Evolutionary conservation across 2,329 filamentous ascomycete species (phyloP).

Genomic region (Aspergillus vadensis): DNA sequence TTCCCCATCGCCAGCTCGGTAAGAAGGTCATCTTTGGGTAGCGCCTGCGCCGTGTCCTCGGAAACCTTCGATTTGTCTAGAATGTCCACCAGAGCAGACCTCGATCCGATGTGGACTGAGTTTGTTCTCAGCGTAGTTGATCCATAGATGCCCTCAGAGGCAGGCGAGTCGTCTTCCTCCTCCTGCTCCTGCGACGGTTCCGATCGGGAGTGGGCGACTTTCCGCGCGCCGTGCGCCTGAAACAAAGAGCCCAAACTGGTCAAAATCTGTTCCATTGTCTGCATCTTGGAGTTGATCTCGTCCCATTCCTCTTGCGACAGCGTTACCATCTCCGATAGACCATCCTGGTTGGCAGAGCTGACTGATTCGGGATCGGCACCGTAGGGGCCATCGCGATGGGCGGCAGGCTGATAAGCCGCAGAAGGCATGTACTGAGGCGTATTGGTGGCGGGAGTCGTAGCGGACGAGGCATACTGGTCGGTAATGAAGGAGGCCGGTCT

Average conservation of each 20-base stretch:
- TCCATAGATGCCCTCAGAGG: conserved; percentile 32
- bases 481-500: conserved; percentile 16
- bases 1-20: conserved; percentile 62
- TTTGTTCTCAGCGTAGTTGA: conserved; percentile 48
- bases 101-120: conserved; percentile 59
- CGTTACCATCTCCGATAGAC: conserved; percentile 31
- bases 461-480: conserved; percentile 17
- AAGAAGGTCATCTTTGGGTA: conserved; percentile 60
- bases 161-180: conserved; percentile 22
- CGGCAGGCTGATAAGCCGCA: conserved; percentile 15
- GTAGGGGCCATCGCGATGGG: conserved; percentile 24
- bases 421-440: conserved; percentile 19
- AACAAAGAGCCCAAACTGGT: conserved; percentile 36
- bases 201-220: conserved; percentile 16
- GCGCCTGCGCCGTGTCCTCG: conserved; percentile 48
- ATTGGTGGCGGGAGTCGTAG: conserved; percentile 19
- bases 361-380: conserved; percentile 15
- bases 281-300: conserved; percentile 39
- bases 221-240: conserved; percentile 28
- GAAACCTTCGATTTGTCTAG: conserved; percentile 49
- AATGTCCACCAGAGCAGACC: conserved; percentile 60
- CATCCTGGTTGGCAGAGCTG: conserved; percentile 18
- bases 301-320: conserved; percentile 39
- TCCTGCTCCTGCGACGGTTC: conserved; percentile 11
- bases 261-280: conserved; percentile 38